phyloP scores from a whole-genome alignment of 2,329 filamentous ascomycete genomes.

The Bretziella fagacearum region DNA sequence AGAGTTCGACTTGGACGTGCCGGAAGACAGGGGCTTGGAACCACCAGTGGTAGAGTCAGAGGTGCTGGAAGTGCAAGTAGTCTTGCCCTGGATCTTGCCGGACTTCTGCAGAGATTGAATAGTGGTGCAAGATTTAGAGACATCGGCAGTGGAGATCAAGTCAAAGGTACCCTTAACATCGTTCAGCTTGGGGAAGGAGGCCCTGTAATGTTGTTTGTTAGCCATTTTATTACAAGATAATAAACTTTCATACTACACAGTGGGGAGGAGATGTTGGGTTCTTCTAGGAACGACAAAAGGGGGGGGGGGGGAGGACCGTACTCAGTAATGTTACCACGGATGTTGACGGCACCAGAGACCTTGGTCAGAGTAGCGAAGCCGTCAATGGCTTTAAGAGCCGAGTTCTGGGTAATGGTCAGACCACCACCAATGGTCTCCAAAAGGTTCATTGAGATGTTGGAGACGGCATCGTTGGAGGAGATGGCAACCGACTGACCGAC shows the following conservation, averaged over 20 bases:
- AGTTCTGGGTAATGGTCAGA: constrained; percentile 83
- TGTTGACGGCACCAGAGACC: constrained; percentile 65
- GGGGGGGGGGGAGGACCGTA: constrained; percentile 37
- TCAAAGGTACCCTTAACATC: constrained; percentile 58
- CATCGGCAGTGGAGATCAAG: constrained; percentile 47
- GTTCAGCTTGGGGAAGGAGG: constrained; percentile 48
- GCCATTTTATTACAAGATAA: background rate
- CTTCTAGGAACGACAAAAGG: no score
- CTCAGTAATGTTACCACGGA: constrained; percentile 70
- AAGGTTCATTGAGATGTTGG: constrained; percentile 59
- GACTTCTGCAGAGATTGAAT: constrained; percentile 31
- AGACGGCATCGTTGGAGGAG: constrained; percentile 42
- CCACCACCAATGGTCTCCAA: constrained; percentile 58
- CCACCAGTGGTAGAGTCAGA: constrained; percentile 33
- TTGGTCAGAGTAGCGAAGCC: constrained; percentile 51
- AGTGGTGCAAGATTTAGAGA: constrained; percentile 34
- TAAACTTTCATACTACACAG: no score
- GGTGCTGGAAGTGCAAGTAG: constrained; percentile 32
- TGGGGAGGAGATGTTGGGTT: no score
- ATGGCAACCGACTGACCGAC: constrained; percentile 46
- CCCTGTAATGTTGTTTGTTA: constrained; percentile 30
- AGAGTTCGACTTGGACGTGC: constrained; percentile 19
- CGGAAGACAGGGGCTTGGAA: constrained; percentile 16
- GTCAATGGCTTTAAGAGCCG: constrained; percentile 44
- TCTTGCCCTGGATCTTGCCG: constrained; percentile 31